Base-by-base conservation (phyloP, 1,284 basidiomycete species). In the Ustilago bromivora region DNA sequence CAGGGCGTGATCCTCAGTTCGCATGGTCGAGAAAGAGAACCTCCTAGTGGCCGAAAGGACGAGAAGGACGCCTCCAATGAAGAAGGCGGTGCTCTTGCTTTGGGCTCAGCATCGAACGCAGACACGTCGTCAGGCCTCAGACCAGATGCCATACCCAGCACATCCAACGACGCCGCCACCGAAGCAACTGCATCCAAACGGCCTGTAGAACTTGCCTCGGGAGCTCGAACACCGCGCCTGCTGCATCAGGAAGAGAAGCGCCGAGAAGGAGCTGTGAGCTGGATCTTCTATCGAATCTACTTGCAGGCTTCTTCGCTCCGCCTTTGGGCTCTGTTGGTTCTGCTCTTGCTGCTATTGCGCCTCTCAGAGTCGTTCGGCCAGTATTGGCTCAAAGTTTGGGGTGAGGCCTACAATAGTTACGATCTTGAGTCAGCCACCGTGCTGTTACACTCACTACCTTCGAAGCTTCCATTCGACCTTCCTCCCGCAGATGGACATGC, bases 311-410 rank as follows among this genome's bases (percentile, higher is more conserved):
- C 74, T 5, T 71, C 66, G 4, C 51, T 69, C 8, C 49, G 47
- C 17, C 53, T 80, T 11, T 67, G 79, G 61, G 49, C 60, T 13
- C 55, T 80, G 0, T 63, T 77, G 17, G 55, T 81, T 9, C 3
- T 74, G 17, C 38, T 76, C 3, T 55, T 76, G 31, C 35, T 72
- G 49, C 28, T 71, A 31, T 51, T 76, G 3, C 74, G 81, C 17
- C 34, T 70, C 9, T 65, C 70, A 9, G 69, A 70, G 11, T 70
- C 75, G 1, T 71, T 76, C 17, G 81, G 81, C 15, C 81, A 81
- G 35, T 76, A 73, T 38, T 82, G 81, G 81, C 79, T 82, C 38
- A 82, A 81, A 53, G 61, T 80, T 0, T 82, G 81, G 81, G 81
- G 81, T 38, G 81, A 82, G 43, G 80, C 81, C 3, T 78, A 76